Conservation (phyloP, 1,139 yeast species). For the Candida tunisiensis region DNA sequence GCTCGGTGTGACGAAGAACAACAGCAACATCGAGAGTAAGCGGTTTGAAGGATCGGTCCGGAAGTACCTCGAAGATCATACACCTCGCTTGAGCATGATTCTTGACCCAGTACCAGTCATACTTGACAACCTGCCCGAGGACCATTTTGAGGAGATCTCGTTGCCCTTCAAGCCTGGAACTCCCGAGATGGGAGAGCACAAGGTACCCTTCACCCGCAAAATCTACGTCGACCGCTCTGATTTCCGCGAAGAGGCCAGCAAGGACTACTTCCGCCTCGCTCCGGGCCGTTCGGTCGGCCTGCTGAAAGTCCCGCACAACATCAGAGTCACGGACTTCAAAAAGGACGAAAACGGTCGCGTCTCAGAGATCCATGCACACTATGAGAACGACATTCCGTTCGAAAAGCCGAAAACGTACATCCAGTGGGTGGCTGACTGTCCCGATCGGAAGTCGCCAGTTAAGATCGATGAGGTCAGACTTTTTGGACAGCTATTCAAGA, state of each 20-base stretch:
- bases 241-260: slow-evolving; percentile 50
- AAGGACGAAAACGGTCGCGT: slow-evolving; percentile 49
- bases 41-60: slow-evolving; percentile 87
- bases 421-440: slow-evolving; percentile 84
- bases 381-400: slow-evolving; percentile 47
- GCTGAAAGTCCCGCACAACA: slow-evolving; percentile 74
- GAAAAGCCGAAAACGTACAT: slow-evolving; percentile 85
- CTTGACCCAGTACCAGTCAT: slow-evolving; percentile 75
- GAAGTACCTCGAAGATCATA: slow-evolving; percentile 70
- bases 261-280: slow-evolving; percentile 71
- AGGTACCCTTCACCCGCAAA: slow-evolving; percentile 57
- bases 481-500: slow-evolving; percentile 73
- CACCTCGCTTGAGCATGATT: slow-evolving; percentile 91
- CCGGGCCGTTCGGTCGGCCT: slow-evolving; percentile 75
- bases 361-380: slow-evolving; percentile 57
- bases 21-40: slow-evolving; percentile 76
- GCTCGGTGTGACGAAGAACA: slow-evolving; percentile 88
- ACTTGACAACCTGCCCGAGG: slow-evolving; percentile 68
- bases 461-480: slow-evolving; percentile 62
- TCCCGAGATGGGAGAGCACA: slow-evolving; percentile 57
- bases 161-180: slow-evolving; percentile 87
- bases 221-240: slow-evolving; percentile 79
- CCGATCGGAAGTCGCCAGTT: slow-evolving; percentile 43
- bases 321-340: slow-evolving; percentile 56
- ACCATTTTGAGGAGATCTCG: slow-evolving; percentile 47